phyloP scores from a whole-genome alignment of 2,329 filamentous ascomycete species.

The Tetracladium maxilliforme region DNA sequence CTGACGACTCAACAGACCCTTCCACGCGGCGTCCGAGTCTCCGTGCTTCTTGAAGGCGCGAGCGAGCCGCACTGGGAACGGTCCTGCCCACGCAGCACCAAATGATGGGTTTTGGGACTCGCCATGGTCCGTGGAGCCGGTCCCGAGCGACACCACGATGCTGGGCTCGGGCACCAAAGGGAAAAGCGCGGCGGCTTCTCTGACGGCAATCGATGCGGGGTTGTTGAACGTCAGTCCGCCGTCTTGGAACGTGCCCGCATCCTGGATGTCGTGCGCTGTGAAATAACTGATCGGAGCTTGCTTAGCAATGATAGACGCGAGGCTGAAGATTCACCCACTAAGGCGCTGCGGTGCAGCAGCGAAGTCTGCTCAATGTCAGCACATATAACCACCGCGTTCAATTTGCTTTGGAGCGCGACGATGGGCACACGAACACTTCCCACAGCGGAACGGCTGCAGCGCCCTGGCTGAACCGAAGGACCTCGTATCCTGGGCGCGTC shows the following conservation, averaged over 20 bases:
- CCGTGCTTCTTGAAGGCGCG: no score
- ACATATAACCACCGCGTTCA: neutral
- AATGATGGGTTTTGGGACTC: constrained; percentile 1
- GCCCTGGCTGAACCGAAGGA: constrained; percentile 4
- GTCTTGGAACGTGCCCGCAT: constrained; percentile 9
- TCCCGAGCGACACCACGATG: constrained; percentile 7
- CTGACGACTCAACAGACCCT: constrained; percentile 2
- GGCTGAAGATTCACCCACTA: constrained; percentile 4
- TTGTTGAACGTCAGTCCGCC: constrained; percentile 9
- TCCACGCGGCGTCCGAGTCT: no score
- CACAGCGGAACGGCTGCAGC: constrained; percentile 7
- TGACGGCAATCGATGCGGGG: constrained; percentile 3
- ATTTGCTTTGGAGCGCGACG: no score
- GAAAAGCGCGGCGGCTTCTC: constrained; percentile 6
- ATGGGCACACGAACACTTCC: constrained; percentile 8
- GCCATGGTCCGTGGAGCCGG: constrained; percentile 3
- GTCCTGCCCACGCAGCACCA: constrained; percentile 3
- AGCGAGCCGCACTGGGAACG: no score
- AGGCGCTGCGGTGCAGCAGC: constrained; percentile 8
- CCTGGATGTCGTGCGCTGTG: constrained; percentile 6
- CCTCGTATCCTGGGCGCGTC: constrained; percentile 7
- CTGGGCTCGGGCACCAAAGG: constrained; percentile 5
- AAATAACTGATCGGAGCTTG: constrained; percentile 7
- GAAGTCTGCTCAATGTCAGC: constrained; percentile 5
- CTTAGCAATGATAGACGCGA: constrained; percentile 1